Evolutionary conservation across 2,329 filamentous ascomycete genomes (phyloP).

Genomic region (Beauveria australis): DNA sequence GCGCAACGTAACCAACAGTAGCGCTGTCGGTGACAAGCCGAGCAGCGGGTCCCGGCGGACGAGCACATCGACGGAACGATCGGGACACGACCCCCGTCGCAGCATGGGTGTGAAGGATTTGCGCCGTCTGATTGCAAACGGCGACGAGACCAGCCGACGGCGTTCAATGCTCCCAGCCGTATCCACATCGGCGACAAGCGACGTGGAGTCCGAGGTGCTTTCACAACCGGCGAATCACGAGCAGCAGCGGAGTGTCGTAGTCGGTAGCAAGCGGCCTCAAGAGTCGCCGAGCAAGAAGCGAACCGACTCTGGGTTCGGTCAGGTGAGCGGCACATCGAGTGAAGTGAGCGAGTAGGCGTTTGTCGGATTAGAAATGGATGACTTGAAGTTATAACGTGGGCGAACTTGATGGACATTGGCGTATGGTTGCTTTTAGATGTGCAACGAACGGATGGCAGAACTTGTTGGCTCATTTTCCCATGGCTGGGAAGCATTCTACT

Average conservation of each 20-base stretch:
- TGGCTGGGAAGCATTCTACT: not conserved
- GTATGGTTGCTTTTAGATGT: not conserved
- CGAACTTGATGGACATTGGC: not conserved
- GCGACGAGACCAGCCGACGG: slow-evolving; percentile 21
- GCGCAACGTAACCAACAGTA: slow-evolving; percentile 21
- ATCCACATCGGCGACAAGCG: slow-evolving; percentile 14
- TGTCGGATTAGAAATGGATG: not conserved
- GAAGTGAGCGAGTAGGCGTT: slow-evolving; percentile 12
- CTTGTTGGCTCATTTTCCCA: not conserved
- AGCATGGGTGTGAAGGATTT: slow-evolving; percentile 23
- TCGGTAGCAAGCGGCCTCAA: slow-evolving; percentile 11
- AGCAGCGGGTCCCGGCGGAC: slow-evolving; percentile 12
- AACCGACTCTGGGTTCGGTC: slow-evolving; percentile 26
- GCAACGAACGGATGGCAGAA: not conserved
- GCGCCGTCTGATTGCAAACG: slow-evolving; percentile 17
- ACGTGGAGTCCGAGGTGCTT: slow-evolving; percentile 15
- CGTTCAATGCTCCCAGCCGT: slow-evolving; percentile 22
- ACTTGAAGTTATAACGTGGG: not conserved
- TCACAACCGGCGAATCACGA: slow-evolving; percentile 16
- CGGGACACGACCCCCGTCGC: slow-evolving; percentile 22
- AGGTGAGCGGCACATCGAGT: slow-evolving; percentile 22
- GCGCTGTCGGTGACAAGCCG: slow-evolving; percentile 15
- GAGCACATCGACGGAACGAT: slow-evolving; percentile 26
- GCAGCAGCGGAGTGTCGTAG: not conserved
- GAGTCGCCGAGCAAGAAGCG: slow-evolving; percentile 21